Conservation (phyloP, 345 rosid genomes). For the Carallia brachiata region DNA sequence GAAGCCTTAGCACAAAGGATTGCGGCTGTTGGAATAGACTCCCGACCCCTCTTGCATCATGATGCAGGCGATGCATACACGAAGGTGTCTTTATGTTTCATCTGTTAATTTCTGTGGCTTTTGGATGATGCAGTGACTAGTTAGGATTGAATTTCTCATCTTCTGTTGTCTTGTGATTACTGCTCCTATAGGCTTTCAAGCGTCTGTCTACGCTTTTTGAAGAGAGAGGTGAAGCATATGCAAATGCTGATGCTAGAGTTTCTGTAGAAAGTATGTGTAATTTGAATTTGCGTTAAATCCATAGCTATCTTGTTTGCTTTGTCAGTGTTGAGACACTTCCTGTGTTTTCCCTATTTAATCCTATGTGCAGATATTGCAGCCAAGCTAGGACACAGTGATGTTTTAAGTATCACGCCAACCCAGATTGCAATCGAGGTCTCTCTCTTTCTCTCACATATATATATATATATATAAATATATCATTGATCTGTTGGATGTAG, state of each 20-base stretch:
- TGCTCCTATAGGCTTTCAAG: constrained; percentile 49
- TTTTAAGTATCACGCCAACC: constrained; percentile 61
- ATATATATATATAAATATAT: too few relatives aligned
- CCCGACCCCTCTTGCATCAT: constrained; percentile 79
- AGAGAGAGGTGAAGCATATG: constrained; percentile 67
- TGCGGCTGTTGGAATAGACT: constrained; percentile 83
- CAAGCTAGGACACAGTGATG: constrained; percentile 62
- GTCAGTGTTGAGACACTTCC: background rate
- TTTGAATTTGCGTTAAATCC: constrained; percentile 5
- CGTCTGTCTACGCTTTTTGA: constrained; percentile 70
- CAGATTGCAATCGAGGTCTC: constrained; percentile 84
- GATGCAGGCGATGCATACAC: constrained; percentile 81
- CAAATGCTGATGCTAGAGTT: constrained; percentile 75
- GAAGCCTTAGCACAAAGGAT: constrained; percentile 90
- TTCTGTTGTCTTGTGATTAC: background rate
- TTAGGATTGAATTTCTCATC: background rate
- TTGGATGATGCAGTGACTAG: background rate
- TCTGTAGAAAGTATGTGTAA: constrained; percentile 68
- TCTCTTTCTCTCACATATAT: background rate
- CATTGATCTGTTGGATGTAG: too few relatives aligned
- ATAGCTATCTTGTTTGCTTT: background rate
- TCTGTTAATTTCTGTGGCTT: background rate
- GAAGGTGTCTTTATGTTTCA: constrained; percentile 35
- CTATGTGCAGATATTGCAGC: constrained; percentile 64
- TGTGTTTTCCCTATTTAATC: too few relatives aligned